Evolutionary conservation across 2,329 filamentous ascomycete species (phyloP), one percentile per base, ranked within the genome.

Genomic region (Cladophialophora yegresii): DNA sequence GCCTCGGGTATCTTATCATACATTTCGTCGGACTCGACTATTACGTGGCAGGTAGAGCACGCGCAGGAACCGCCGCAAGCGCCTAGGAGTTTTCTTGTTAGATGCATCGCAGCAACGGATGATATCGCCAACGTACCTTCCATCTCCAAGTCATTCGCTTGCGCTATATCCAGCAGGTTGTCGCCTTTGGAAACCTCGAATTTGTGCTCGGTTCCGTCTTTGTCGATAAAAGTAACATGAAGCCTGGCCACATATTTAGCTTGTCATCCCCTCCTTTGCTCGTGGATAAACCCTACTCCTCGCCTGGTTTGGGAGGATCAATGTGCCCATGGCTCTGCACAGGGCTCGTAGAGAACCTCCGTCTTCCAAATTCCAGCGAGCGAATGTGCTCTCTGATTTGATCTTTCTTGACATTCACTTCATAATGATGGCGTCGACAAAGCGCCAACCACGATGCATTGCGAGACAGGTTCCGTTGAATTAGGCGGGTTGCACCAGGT

Each of bases 141-240:
- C 93, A 99, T 98, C 77, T 99, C 95, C 49, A 99, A 82, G 74
- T 98, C 93, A 77, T 98, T 86, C 53, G 90, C 91, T 76, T 97
- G 93, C 23, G 93, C 95, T 73, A 99, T 93, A 74, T 98, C 93
- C 61, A 99, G 84, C 60, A 99, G 82, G 77, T 99, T 99, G 78
- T 96, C 92, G 56, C 95, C 95, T 72, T 90, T 87, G 13, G 86
- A 82, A 8, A 97, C 93, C 65, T 89, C 87, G 72, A 97, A 86
- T 66, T 89, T 91, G 76, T 91, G 84, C 70, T 87, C 83, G 32
- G 85, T 81, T 57, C 88, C 88, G 22, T 97, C 92, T 78, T 98
- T 97, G 77, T 97, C 93, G 71, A 98, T 85, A 76, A 98, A 97
- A 0, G 93, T 96, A 28, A 99, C 85, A 74, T 90, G 89, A 63